Percentiles rank a stretch among this genome's conserved stretches.
These are phyloP conservation scores for Fusarium brevicatenulatum DNA, from an alignment of 2,329 filamentous ascomycete genomes.

Conservation along the genomic window DNA sequence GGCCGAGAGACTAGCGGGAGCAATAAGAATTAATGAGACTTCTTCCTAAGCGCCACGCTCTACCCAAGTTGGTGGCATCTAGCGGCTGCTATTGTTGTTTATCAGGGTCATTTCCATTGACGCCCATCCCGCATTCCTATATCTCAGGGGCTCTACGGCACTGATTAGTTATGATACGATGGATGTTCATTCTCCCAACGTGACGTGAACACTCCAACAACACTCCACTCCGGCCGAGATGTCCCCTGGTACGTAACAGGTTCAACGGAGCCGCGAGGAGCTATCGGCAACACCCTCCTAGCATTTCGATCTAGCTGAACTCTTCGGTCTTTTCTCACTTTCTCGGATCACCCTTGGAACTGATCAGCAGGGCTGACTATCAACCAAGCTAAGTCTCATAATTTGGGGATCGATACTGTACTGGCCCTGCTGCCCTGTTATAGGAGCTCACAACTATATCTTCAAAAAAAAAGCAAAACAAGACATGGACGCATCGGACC, in stretches of 20 bases:
- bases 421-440: neutral
- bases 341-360: neutral
- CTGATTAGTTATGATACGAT: neutral
- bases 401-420: neutral
- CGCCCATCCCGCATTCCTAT: neutral
- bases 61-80: slow-evolving; percentile 6
- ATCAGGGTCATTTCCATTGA: neutral
- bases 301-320: slow-evolving; percentile 3
- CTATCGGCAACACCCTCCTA: slow-evolving; percentile 6
- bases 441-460: slow-evolving; percentile 4
- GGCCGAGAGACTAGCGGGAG: slow-evolving; percentile 14
- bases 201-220: slow-evolving; percentile 31
- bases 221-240: slow-evolving; percentile 28
- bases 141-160: neutral
- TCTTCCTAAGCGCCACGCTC: slow-evolving; percentile 14
- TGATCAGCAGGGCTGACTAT: neutral
- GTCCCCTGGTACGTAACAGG: slow-evolving; percentile 14
- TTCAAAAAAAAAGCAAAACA: slow-evolving; percentile 3
- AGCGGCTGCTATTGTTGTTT: neutral
- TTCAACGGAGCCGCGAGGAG: slow-evolving; percentile 20
- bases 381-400: neutral
- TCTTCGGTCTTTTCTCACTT: neutral
- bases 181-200: slow-evolving; percentile 19
- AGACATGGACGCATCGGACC: slow-evolving; percentile 20
- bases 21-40: slow-evolving; percentile 9